Percentiles rank a stretch among this genome's conserved stretches.
Conservation (phyloP, 2,329 filamentous ascomycete genomes). For the Eutypella sp. region DNA sequence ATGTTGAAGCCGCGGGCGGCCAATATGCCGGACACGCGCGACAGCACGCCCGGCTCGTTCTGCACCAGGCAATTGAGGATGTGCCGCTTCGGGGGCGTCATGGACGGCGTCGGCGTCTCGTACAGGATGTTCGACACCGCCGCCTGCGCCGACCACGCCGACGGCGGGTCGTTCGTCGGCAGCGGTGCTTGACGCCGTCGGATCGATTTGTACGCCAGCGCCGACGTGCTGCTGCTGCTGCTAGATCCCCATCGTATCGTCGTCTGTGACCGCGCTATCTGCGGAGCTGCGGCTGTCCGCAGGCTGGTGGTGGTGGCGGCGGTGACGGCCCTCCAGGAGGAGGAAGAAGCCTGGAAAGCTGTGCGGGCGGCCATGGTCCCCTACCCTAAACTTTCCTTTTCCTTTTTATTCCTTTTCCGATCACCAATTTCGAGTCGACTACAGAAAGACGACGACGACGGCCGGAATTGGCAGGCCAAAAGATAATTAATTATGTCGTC, state of each 20-base stretch:
- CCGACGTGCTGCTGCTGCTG: constrained; percentile 79
- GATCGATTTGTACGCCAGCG: constrained; percentile 94
- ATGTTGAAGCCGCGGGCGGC: constrained; percentile 98
- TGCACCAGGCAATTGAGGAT: constrained; percentile 98
- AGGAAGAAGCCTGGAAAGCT: constrained; percentile 18
- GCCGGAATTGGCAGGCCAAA: constrained; percentile 20
- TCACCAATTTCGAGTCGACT: too few relatives aligned
- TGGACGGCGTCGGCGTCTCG: constrained; percentile 84
- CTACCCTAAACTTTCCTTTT: too few relatives aligned
- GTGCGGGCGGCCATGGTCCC: constrained; percentile 24
- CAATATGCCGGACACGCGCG: constrained; percentile 91
- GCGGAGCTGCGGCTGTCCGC: constrained; percentile 10
- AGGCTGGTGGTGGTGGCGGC: constrained; percentile 15
- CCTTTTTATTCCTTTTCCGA: constrained; percentile 10
- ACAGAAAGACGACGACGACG: constrained; percentile 20
- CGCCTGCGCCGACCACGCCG: constrained; percentile 83
- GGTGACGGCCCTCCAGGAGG: constrained; percentile 19
- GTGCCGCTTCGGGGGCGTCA: constrained; percentile 83
- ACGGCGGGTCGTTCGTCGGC: constrained; percentile 69
- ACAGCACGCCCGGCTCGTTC: constrained; percentile 96
- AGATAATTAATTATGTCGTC: background rate
- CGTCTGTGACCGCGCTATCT: too few relatives aligned
- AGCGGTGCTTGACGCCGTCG: constrained; percentile 84
- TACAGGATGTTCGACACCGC: constrained; percentile 98
- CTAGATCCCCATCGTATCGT: constrained; percentile 37